Conservation (phyloP, 164 flowering plant genomes). For the Protea cynaroides region DNA sequence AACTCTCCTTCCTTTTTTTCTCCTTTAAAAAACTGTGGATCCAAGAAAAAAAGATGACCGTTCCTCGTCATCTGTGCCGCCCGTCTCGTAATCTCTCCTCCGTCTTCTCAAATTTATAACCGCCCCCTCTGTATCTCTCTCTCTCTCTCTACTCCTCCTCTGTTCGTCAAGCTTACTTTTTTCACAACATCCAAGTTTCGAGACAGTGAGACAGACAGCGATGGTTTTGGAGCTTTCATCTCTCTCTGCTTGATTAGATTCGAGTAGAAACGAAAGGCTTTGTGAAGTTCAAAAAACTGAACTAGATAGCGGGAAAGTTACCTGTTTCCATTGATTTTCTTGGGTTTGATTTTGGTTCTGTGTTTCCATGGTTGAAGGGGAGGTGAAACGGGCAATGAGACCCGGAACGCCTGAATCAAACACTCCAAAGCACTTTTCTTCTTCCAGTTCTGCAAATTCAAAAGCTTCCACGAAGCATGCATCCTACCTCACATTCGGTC, state of each 20-base stretch:
- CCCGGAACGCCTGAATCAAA: constrained; percentile 33
- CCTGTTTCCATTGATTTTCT: neutral
- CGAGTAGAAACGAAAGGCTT: constrained; percentile 1
- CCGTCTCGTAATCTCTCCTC: neutral
- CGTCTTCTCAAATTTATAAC: neutral
- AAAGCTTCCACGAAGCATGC: constrained; percentile 19
- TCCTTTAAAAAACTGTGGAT: constrained; percentile 19
- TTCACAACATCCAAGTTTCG: neutral
- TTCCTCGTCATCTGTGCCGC: constrained; percentile 35
- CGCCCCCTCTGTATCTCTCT: neutral
- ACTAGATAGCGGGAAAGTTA: neutral
- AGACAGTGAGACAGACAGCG: constrained; percentile 6
- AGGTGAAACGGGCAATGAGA: constrained; percentile 68
- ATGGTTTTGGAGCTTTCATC: constrained; percentile 13
- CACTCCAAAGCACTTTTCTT: constrained; percentile 24
- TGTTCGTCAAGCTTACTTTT: neutral
- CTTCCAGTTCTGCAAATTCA: constrained; percentile 10
- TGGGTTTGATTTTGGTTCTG: neutral
- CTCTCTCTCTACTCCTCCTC: constrained; percentile 7
- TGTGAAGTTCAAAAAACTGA: neutral
- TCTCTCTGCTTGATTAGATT: neutral
- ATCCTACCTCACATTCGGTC: constrained; percentile 81
- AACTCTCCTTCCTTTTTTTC: neutral
- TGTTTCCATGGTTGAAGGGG: constrained; percentile 68
- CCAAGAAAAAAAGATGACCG: constrained; percentile 44